Evolutionary conservation across 2,329 filamentous ascomycete species (phyloP).

Genomic region (Aspergillus sp.): DNA sequence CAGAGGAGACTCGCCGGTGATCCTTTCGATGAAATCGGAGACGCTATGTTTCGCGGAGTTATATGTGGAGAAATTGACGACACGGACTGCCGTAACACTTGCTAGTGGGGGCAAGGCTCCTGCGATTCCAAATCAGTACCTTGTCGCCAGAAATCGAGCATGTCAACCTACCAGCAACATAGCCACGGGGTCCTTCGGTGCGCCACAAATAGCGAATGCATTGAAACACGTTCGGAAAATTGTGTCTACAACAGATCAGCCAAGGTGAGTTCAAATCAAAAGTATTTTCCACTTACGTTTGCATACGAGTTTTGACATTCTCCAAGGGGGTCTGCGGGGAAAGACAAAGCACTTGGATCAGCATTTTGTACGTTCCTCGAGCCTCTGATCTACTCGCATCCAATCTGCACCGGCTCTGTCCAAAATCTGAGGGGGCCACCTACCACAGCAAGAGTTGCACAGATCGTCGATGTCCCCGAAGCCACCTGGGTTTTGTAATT

Average conservation of each 20-base stretch:
- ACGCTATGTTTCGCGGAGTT: slow-evolving; percentile 38
- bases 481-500: slow-evolving; percentile 44
- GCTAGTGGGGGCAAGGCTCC: slow-evolving; percentile 41
- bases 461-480: slow-evolving; percentile 40
- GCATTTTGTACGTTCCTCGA: not conserved
- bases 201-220: slow-evolving; percentile 43
- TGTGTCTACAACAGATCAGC: slow-evolving; percentile 28
- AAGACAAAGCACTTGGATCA: not conserved
- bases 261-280: not conserved
- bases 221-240: slow-evolving; percentile 39
- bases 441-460: slow-evolving; percentile 43
- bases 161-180: slow-evolving; percentile 37
- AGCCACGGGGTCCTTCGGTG: slow-evolving; percentile 43
- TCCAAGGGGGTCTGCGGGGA: slow-evolving; percentile 39
- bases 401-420: not conserved
- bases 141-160: not conserved
- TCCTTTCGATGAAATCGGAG: slow-evolving; percentile 33
- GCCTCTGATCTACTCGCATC: too few species aligned
- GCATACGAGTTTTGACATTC: slow-evolving; percentile 47
- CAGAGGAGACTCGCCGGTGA: slow-evolving; percentile 38
- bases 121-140: slow-evolving; percentile 9
- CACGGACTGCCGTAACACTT: slow-evolving; percentile 42
- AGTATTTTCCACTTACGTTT: slow-evolving; percentile 36
- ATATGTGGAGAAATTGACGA: slow-evolving; percentile 44
- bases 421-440: slow-evolving; percentile 12